phyloP scores from a whole-genome alignment of 495 filamentous ascomycete species.

The Daldinia grandis region DNA sequence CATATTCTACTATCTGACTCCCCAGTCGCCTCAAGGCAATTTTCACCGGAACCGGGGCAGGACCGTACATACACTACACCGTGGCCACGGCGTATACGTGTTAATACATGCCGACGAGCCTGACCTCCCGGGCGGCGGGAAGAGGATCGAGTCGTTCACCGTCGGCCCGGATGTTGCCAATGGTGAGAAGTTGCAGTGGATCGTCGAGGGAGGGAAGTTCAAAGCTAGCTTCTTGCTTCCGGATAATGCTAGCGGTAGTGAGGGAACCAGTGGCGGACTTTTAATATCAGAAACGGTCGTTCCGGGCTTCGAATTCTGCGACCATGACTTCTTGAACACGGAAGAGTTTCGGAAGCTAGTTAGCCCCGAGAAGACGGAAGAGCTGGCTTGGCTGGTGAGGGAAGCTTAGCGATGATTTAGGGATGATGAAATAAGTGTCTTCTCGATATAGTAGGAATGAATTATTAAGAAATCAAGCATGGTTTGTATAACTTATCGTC shows the following conservation, averaged over 20 bases:
- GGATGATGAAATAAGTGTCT: neutral
- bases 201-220: constrained; percentile 72
- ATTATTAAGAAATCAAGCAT: neutral
- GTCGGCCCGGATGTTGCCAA: constrained; percentile 61
- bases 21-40: constrained; percentile 46
- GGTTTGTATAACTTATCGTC: neutral
- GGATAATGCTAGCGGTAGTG: constrained; percentile 49
- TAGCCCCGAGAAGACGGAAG: constrained; percentile 53
- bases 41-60: constrained; percentile 69
- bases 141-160: constrained; percentile 64
- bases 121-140: constrained; percentile 36
- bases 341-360: constrained; percentile 59
- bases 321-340: constrained; percentile 67
- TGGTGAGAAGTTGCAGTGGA: constrained; percentile 71
- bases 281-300: constrained; percentile 74
- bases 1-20: constrained; percentile 23
- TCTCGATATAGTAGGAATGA: neutral
- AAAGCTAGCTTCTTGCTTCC: constrained; percentile 67
- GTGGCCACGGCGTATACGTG: constrained; percentile 63
- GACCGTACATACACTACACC: constrained; percentile 66
- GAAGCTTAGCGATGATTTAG: neutral
- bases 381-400: constrained; percentile 56
- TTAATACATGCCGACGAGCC: constrained; percentile 59
- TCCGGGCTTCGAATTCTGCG: constrained; percentile 70
- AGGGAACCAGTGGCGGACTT: constrained; percentile 52